Evolutionary conservation across 2,329 filamentous ascomycete genomes (phyloP).

Genomic region (Penicillium brasilianum): DNA sequence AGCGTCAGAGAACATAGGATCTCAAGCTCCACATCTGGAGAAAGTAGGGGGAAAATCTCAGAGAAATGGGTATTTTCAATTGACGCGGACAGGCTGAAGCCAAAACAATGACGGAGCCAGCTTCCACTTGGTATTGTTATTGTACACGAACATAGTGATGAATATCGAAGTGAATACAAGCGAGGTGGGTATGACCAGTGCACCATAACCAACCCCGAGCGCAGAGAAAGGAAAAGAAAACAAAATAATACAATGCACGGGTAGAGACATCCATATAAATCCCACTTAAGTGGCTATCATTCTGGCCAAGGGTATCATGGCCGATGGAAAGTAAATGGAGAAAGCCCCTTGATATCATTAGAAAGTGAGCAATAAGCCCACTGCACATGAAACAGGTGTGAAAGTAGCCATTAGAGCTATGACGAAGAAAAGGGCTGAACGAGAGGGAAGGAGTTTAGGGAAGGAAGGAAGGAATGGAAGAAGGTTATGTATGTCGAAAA

Average conservation of each 20-base stretch:
- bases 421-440: neutral
- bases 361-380: neutral
- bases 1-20: no score
- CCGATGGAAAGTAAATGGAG: neutral
- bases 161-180: neutral
- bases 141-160: neutral
- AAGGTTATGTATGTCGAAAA: neutral
- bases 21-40: no score
- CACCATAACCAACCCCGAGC: neutral
- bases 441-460: no score
- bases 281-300: neutral
- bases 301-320: conserved; percentile 1
- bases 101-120: neutral
- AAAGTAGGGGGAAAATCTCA: no score
- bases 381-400: neutral
- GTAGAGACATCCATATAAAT: neutral
- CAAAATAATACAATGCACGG: conserved; percentile 1
- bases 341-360: neutral
- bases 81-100: neutral
- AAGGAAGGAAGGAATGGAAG: neutral
- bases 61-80: neutral
- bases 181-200: neutral
- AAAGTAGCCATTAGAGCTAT: neutral
- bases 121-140: conserved; percentile 1
- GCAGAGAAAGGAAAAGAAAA: neutral